Percentiles rank a stretch among this genome's conserved stretches.
These are phyloP conservation scores for Miscanthus lutarioriparius DNA, from an alignment of 176 grass and related monocot species.

Conservation along the genomic window DNA sequence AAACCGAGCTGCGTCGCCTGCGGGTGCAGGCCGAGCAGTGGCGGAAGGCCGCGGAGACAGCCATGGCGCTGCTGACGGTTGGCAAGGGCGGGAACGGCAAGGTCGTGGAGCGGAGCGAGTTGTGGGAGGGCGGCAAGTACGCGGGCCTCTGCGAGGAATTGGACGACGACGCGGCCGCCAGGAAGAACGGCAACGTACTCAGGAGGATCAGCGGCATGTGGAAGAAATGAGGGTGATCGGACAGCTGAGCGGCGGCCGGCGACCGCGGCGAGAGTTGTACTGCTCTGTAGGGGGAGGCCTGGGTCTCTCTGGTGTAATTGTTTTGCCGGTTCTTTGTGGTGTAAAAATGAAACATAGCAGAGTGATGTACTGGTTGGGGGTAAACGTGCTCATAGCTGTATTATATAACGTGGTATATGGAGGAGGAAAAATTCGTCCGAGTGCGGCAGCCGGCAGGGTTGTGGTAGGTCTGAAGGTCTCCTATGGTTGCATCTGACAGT, in stretches of 20 bases:
- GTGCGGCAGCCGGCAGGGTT: conserved; percentile 5
- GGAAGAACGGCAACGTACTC: conserved; percentile 83
- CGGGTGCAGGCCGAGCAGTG: conserved; percentile 97
- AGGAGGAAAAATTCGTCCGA: conserved; percentile 34
- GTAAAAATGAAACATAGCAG: conserved; percentile 43
- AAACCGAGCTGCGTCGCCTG: conserved; percentile 72
- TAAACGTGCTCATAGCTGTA: conserved; percentile 49
- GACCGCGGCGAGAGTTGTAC: conserved; percentile 14
- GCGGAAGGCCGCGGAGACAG: conserved; percentile 91
- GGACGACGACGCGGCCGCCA: conserved; percentile 67
- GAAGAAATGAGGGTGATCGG: conserved; percentile 69
- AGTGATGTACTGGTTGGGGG: conserved; percentile 32
- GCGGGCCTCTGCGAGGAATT: conserved; percentile 51
- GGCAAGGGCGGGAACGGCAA: conserved; percentile 70
- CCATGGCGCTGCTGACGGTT: conserved; percentile 77
- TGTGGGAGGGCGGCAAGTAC: conserved; percentile 60
- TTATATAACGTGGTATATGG: conserved; percentile 46
- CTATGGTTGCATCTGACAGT: neutral
- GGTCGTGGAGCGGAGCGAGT: conserved; percentile 61
- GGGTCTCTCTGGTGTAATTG: conserved; percentile 30
- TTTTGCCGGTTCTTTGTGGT: conserved; percentile 48
- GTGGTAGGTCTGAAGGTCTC: neutral
- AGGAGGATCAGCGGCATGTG: conserved; percentile 95
- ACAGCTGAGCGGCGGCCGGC: neutral
- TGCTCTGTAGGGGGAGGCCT: neutral